Evolutionary conservation across 768 basidiomycete genomes (phyloP), one percentile per base, ranked within the genome.

Genomic region (Trametes villosa): DNA sequence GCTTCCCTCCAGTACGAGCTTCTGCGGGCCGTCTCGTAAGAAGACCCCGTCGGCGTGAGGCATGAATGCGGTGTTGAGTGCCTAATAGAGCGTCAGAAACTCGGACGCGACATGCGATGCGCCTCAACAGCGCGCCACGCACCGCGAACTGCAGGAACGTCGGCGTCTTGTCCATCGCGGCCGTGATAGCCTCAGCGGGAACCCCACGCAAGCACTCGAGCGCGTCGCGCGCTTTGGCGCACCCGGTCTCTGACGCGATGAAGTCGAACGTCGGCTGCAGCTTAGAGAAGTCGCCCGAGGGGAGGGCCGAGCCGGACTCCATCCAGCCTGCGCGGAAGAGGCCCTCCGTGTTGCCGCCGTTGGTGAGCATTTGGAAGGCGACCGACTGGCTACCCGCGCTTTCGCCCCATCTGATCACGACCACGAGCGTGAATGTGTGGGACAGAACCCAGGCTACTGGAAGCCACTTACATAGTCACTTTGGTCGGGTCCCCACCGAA

Each of bases 151-250:
- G 9, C 9, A 36, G 66, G 8, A 75, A 29, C n/a, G 60, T 66
- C 0, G 77, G 72, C 27, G 73, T 70, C 22, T 65, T 24, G 53
- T 78, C 72, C 59, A 78, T 60, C 0, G 77, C 77, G 1, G 48
- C 53, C 47, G 72, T 57, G n/a, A 79, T 62, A 4, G 55, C 56
- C 0, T 30, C 50, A 27, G 73, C 77, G 0, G 78, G 73, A 6
- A 76, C 74, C 4, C 56, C 63, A 12, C 80, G 75, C n/a, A 84
- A 68, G 61, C 83, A 83, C 0, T 62, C 65, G 0, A 83, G 67
- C 0, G 75, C 79, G 57, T 81, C 76, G 0, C 33, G 29, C 4
- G 71, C 42, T 31, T 40, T 36, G 0, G 68, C 20, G 57, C 82
- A 83, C 4, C 76, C 76, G 0, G 76, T 74, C 5, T 72, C 65